Evolutionary conservation across 768 basidiomycete genomes (phyloP), one percentile per base, ranked within the genome.

Genomic region (Suillus subluteus): DNA sequence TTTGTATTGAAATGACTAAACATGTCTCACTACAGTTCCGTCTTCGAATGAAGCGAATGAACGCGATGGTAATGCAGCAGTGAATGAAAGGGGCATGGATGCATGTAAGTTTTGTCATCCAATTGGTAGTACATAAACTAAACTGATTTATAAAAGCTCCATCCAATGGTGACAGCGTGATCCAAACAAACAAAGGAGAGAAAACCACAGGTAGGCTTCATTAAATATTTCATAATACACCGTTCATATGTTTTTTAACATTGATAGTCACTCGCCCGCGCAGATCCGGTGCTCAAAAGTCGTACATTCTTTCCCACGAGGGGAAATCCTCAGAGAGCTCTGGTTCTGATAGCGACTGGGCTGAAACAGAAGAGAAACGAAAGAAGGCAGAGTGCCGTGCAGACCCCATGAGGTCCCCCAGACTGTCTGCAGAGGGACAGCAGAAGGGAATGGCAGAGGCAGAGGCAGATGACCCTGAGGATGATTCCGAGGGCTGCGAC

Each of bases 371-470:
- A 50, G 48, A 50, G 48, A 1, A 13, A 2, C 5, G n/a, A n/a
- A 23, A 50, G 48, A 50, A 50, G 2, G 48, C 48, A 5, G 12
- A 50, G 23, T 0, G 2, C n/a, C 1, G 2, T 50, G n/a, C 12
- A 12, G 12, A 50, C 4, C 44, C 44, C 21, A 46, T 46, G 21
- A 46, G 44, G 48, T 50, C 2, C n/a, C n/a, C n/a, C 12, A 50
- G 48, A 1, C 48, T 0, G 4, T 50, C 48, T 50, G 2, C 48
- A 50, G 48, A 50, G 48, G 48, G 23, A 50, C 48, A 50, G 2
- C 48, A 50, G 48, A 50, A 50, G 48, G 48, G 48, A 9, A n/a
- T 23, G n/a, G 48, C n/a, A 50, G 48, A 50, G 48, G 48, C 48
- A 23, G n/a, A n/a, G 44, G 44, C 2, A n/a, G 44, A 46, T 1